Base-by-base conservation (phyloP, 2,329 filamentous ascomycete species). In the Colletotrichum karsti region DNA sequence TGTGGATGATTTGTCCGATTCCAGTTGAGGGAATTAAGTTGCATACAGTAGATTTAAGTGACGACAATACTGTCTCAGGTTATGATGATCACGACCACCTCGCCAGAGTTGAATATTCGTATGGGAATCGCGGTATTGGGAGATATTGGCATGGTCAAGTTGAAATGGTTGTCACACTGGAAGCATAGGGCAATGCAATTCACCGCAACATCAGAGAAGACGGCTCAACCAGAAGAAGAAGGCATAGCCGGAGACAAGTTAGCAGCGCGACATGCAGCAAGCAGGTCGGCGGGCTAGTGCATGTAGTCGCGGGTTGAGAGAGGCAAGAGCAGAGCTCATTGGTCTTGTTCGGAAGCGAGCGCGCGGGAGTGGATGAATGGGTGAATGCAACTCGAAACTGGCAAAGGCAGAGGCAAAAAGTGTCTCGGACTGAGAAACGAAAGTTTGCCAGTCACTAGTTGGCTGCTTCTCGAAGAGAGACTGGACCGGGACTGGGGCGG, bases 1-100 rank as follows among this genome's bases (percentile, higher is more conserved):
- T 33, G 55, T 33, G 7, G 50, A 63, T 26, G 60, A 68, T 9
- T 37, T 54, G 60, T 37, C 51, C 24, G 59, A 67, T 26, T 20
- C 15, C 35, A 28, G n/a, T 63, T 42, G 39, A 63, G 41, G 37
- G 41, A n/a, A 22, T 22, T 33, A n/a, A 12, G 18, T 53, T 26
- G 10, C 6, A 33, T 53, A 53, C 7, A 37, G 28, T 22, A 26
- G 7, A 20, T 28, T 7, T 12, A 8, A 53, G 13, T 22, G 18
- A 53, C 50, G 18, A 20, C 15, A 42, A 20, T 7, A 42, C 50
- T n/a, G 50, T 35, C 50, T 33, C 50, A 53, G n/a, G 18, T 24
- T 15, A 53, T 37, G 18, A 7, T 37, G 30, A 13, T 53, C 50
- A 35, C 28, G 30, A 20, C 30, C 7, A 20, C 30, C 37, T 53